These are phyloP conservation scores for Xenosphaeropsis pyriputrescens DNA, from an alignment of 2,329 filamentous ascomycete species.

Conservation along the genomic window DNA sequence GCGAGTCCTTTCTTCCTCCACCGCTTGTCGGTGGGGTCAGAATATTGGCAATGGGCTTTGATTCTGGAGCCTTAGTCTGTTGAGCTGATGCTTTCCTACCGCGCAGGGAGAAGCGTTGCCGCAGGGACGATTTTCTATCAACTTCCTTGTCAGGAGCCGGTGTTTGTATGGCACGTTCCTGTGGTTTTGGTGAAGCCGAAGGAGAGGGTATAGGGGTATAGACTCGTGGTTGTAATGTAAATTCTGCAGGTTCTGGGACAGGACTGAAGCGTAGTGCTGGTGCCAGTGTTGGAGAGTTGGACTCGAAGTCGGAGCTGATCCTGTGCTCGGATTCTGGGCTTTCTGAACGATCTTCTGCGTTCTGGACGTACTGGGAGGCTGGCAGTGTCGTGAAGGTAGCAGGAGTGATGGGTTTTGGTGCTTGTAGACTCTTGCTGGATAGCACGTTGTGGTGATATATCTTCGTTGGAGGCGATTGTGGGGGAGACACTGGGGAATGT, in stretches of 20 bases:
- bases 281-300: no score
- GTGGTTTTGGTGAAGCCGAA: constrained; percentile 5
- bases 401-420: neutral
- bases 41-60: neutral
- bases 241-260: no score
- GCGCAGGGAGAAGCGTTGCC: constrained; percentile 15
- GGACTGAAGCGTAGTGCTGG: no score
- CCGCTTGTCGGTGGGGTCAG: neutral
- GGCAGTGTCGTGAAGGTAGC: constrained; percentile 1
- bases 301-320: neutral
- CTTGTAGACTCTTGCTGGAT: no score
- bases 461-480: no score
- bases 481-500: no score
- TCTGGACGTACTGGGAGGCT: neutral
- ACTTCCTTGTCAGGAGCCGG: constrained; percentile 9
- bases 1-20: neutral
- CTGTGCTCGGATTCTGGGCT: neutral
- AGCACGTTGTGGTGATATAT: no score
- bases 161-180: constrained; percentile 1
- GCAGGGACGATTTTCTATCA: constrained; percentile 9
- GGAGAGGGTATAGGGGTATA: constrained; percentile 4
- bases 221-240: neutral
- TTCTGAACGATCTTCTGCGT: neutral
- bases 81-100: constrained; percentile 8
- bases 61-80: neutral